Evolutionary conservation across 2,329 filamentous ascomycete genomes (phyloP).

Genomic region (Thielaviopsis euricoi): DNA sequence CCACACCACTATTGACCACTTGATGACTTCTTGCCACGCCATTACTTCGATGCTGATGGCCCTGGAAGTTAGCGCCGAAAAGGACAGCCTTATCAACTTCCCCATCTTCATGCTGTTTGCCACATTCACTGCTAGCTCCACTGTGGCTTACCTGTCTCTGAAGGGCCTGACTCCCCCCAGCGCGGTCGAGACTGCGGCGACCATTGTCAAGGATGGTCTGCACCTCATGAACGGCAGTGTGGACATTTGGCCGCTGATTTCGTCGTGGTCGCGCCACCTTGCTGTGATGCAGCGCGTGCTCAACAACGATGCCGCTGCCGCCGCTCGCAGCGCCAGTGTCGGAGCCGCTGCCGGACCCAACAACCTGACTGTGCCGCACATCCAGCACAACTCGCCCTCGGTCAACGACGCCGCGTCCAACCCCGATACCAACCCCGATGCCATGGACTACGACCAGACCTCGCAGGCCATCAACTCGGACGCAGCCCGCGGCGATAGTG

Average conservation of each 20-base stretch:
- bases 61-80: slow-evolving; percentile 38
- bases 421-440: slow-evolving; percentile 36
- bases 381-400: slow-evolving; percentile 21
- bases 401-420: slow-evolving; percentile 38
- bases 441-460: slow-evolving; percentile 40
- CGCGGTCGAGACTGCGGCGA: slow-evolving; percentile 38
- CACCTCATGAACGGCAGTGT: slow-evolving; percentile 42
- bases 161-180: slow-evolving; percentile 41
- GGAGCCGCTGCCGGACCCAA: slow-evolving; percentile 20
- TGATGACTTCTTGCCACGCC: slow-evolving; percentile 42
- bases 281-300: slow-evolving; percentile 46
- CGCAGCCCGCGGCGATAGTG: slow-evolving; percentile 30
- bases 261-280: slow-evolving; percentile 42
- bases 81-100: slow-evolving; percentile 42
- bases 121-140: slow-evolving; percentile 43
- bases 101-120: slow-evolving; percentile 49
- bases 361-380: slow-evolving; percentile 14
- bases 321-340: slow-evolving; percentile 17
- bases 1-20: slow-evolving; percentile 37
- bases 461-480: slow-evolving; percentile 23
- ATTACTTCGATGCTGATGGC: slow-evolving; percentile 39
- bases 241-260: slow-evolving; percentile 42
- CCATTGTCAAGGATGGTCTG: slow-evolving; percentile 41
- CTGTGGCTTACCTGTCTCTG: slow-evolving; percentile 44
- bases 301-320: slow-evolving; percentile 31